Evolutionary conservation across 2,329 filamentous ascomycete species (phyloP).

Genomic region (Exophiala oligosperma): DNA sequence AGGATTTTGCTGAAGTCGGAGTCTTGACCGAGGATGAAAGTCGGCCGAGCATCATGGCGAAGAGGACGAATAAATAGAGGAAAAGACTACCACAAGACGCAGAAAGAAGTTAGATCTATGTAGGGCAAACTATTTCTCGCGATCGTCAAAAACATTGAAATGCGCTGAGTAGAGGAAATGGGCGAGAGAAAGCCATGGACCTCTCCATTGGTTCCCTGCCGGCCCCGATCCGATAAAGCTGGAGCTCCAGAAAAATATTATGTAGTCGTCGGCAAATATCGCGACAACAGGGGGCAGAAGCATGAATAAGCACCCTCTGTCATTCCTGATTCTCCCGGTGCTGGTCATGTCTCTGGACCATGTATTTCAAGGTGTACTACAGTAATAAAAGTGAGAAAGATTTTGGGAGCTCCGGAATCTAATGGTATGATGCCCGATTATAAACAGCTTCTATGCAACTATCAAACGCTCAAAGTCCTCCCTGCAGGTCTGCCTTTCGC

Average conservation of each 20-base stretch:
- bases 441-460: background rate
- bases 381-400: too few species aligned
- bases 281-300: background rate
- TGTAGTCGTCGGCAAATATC: constrained; percentile 2
- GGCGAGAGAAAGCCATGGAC: background rate
- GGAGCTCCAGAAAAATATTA: background rate
- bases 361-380: too few species aligned
- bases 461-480: background rate
- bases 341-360: too few species aligned
- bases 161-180: background rate
- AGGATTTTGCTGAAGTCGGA: constrained; percentile 11
- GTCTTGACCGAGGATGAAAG: constrained; percentile 11
- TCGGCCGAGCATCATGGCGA: constrained; percentile 19
- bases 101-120: background rate
- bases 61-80: background rate
- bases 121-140: background rate
- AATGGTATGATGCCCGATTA: background rate
- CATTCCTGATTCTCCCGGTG: constrained; percentile 5
- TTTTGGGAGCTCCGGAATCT: too few species aligned
- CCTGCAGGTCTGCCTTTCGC: background rate
- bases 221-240: background rate
- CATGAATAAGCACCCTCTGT: background rate
- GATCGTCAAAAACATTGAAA: background rate
- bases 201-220: constrained; percentile 3
- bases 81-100: background rate